phyloP scores from a whole-genome alignment of 257 asterid species.

The Linderniella brevidens region DNA sequence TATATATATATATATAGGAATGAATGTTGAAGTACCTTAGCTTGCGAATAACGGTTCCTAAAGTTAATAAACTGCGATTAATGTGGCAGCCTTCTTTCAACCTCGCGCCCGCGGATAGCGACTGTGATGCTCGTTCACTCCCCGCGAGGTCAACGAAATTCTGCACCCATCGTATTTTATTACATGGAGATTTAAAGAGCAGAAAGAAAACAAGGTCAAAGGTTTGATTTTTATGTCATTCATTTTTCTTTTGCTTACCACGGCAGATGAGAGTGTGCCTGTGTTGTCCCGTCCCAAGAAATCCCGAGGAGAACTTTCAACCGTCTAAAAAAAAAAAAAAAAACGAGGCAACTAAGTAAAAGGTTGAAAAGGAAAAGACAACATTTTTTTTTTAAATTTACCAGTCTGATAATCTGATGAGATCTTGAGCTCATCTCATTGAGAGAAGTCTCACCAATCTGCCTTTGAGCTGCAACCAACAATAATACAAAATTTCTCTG shows the following conservation, averaged over 20 bases:
- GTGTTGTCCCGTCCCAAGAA: constrained; percentile 41
- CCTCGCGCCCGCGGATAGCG: constrained; percentile 53
- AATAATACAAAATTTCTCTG: constrained; percentile 1
- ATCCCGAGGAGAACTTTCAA: constrained; percentile 65
- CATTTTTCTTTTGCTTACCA: constrained; percentile 28
- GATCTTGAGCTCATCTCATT: constrained; percentile 62
- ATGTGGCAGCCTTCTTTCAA: constrained; percentile 56
- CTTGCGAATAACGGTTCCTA: constrained; percentile 66
- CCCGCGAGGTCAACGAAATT: constrained; percentile 91
- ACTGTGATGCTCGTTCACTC: constrained; percentile 69
- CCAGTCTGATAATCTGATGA: constrained; percentile 84
- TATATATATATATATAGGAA: neutral
- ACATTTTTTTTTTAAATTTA: constrained; percentile 9
- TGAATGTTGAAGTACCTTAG: constrained; percentile 30
- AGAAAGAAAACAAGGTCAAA: constrained; percentile 5
- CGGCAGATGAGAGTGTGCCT: constrained; percentile 48
- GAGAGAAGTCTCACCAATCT: constrained; percentile 46
- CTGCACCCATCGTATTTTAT: constrained; percentile 14
- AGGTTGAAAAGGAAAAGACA: neutral
- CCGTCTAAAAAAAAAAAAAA: constrained; percentile 32
- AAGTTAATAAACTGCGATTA: constrained; percentile 55
- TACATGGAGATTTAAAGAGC: constrained; percentile 6
- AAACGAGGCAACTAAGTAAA: neutral
- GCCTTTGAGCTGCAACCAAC: constrained; percentile 58
- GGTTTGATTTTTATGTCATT: neutral